Conservation (phyloP, 1,284 basidiomycete genomes). For the Apiotrichum porosum region DNA sequence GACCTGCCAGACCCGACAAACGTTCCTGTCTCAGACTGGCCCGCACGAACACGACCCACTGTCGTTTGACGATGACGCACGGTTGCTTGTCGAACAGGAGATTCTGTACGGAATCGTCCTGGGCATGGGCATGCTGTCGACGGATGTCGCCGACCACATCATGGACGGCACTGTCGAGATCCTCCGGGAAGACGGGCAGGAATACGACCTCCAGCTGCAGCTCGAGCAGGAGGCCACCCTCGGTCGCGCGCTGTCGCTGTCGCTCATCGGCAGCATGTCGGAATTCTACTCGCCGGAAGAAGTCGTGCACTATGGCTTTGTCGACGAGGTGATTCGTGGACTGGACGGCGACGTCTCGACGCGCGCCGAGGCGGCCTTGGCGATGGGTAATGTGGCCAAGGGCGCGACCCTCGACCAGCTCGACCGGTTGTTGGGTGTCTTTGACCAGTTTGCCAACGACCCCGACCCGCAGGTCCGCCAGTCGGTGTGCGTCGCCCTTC, state of each 20-base stretch:
- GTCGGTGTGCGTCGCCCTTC: slow-evolving; percentile 80
- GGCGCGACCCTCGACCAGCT: slow-evolving; percentile 70
- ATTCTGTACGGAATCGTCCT: slow-evolving; percentile 78
- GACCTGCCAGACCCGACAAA: slow-evolving; percentile 25
- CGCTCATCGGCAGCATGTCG: slow-evolving; percentile 65
- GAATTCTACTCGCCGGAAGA: slow-evolving; percentile 59
- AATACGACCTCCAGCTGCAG: slow-evolving; percentile 34
- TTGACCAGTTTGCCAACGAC: slow-evolving; percentile 67
- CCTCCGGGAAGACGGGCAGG: slow-evolving; percentile 7
- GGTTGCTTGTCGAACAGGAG: slow-evolving; percentile 68
- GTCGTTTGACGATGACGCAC: slow-evolving; percentile 57
- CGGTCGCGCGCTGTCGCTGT: slow-evolving; percentile 86
- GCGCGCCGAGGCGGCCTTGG: slow-evolving; percentile 82
- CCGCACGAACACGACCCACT: slow-evolving; percentile 41
- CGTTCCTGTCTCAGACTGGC: slow-evolving; percentile 43
- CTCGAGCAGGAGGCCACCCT: slow-evolving; percentile 66
- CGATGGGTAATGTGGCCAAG: slow-evolving; percentile 81
- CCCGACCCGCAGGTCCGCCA: slow-evolving; percentile 78
- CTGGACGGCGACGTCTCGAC: slow-evolving; percentile 77
- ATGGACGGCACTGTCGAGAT: slow-evolving; percentile 25
- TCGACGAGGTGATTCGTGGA: slow-evolving; percentile 74
- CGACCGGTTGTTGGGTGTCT: slow-evolving; percentile 67
- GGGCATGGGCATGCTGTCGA: slow-evolving; percentile 75
- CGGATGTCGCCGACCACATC: slow-evolving; percentile 41
- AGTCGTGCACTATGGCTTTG: slow-evolving; percentile 61